These are phyloP conservation scores for Saccharomycopsis sp. DNA, from an alignment of 805 yeast species.

Conservation along the genomic window DNA sequence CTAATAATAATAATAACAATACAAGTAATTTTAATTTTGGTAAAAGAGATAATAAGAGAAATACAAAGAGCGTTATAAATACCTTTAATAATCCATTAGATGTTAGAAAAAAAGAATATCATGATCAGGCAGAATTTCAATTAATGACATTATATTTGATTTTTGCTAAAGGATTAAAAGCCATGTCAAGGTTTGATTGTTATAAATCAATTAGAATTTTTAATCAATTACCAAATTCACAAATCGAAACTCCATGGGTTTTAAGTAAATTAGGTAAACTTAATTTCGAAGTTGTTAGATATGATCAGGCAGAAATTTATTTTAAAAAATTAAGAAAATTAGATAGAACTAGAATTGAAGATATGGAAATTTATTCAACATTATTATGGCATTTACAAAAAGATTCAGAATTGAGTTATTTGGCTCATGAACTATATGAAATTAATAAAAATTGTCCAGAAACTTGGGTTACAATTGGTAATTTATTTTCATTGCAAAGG, in stretches of 20 bases:
- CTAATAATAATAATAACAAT: too few species aligned
- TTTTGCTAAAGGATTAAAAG: constrained; percentile 51
- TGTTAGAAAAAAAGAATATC: constrained; percentile 14
- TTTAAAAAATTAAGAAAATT: constrained; percentile 52
- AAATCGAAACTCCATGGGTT: constrained; percentile 75
- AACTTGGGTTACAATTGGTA: constrained; percentile 90
- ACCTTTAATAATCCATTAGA: constrained; percentile 16
- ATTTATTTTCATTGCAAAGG: constrained; percentile 68
- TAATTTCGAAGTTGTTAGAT: constrained; percentile 81
- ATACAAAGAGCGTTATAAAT: constrained; percentile 8
- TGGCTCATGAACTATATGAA: constrained; percentile 73
- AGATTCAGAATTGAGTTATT: constrained; percentile 64
- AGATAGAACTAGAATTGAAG: constrained; percentile 72
- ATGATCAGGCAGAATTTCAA: constrained; percentile 28
- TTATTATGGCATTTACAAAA: constrained; percentile 86
- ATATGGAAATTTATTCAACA: constrained; percentile 88
- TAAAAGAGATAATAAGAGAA: constrained; percentile 20
- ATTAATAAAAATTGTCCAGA: constrained; percentile 58
- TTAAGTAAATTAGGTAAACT: constrained; percentile 68
- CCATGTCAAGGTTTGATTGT: constrained; percentile 61
- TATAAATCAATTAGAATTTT: constrained; percentile 66
- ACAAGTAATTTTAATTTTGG: constrained; percentile 3
- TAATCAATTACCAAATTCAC: constrained; percentile 50
- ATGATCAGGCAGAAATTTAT: constrained; percentile 58
- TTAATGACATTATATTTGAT: constrained; percentile 38